A percentile compares a stretch with the other conserved stretches of the same genome.
phyloP scores from a whole-genome alignment of 2,329 filamentous ascomycete genomes.

The Fulvia fulva region DNA sequence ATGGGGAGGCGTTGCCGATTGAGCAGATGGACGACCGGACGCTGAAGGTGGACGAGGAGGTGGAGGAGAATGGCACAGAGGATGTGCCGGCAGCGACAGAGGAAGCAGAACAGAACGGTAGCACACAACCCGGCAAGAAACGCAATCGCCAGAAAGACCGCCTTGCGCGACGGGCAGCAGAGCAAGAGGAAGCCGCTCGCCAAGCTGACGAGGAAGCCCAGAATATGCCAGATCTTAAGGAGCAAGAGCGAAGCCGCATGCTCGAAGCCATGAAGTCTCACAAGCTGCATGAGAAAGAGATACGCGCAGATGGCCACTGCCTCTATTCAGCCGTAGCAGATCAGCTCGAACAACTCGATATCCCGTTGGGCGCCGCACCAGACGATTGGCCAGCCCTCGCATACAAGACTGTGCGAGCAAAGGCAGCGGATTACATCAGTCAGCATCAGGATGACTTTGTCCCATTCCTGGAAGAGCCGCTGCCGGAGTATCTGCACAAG shows the following conservation, averaged over 20 bases:
- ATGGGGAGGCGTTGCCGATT: conserved; percentile 10
- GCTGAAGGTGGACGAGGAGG: conserved; percentile 18
- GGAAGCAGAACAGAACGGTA: conserved; percentile 16
- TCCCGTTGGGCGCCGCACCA: conserved; percentile 39
- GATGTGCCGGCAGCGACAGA: not conserved
- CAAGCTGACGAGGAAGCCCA: conserved; percentile 72
- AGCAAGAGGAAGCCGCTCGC: conserved; percentile 65
- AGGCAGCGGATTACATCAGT: conserved; percentile 74
- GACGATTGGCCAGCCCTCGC: conserved; percentile 14
- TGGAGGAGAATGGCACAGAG: not conserved
- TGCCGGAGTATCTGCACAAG: conserved; percentile 68
- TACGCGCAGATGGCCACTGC: conserved; percentile 89
- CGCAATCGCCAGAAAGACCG: conserved; percentile 89
- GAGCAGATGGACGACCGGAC: conserved; percentile 23
- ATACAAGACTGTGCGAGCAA: conserved; percentile 66
- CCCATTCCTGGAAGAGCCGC: conserved; percentile 78
- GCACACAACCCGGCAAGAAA: conserved; percentile 54
- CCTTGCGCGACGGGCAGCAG: conserved; percentile 81
- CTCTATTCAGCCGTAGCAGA: conserved; percentile 89
- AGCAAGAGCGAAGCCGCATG: conserved; percentile 68
- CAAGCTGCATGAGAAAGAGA: conserved; percentile 68
- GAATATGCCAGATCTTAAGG: conserved; percentile 67
- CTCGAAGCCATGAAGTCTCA: conserved; percentile 59
- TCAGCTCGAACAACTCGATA: conserved; percentile 56
- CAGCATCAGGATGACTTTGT: conserved; percentile 74